Conservation (phyloP, 257 asterid species). For the Lycium barbarum region DNA sequence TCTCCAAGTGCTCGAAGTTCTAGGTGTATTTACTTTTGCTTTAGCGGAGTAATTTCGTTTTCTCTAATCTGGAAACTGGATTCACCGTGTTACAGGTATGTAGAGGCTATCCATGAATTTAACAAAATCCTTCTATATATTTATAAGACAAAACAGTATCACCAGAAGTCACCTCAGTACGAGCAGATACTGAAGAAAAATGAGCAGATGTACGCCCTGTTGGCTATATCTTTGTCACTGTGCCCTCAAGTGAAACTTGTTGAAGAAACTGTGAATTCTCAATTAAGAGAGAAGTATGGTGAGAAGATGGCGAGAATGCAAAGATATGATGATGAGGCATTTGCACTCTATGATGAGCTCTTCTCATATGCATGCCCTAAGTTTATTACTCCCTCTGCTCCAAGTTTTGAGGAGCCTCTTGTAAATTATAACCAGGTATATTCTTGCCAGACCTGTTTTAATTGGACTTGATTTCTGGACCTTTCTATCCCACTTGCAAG, state of each 20-base stretch:
- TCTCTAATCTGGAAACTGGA: conserved; percentile 24
- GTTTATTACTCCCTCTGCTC: conserved; percentile 96
- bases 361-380: conserved; percentile 99
- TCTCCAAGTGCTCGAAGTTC: neutral
- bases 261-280: conserved; percentile 87
- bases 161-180: conserved; percentile 93
- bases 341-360: conserved; percentile 88
- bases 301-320: conserved; percentile 95
- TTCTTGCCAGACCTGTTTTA: neutral
- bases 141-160: conserved; percentile 87
- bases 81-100: conserved; percentile 54
- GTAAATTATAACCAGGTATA: conserved; percentile 96
- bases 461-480: neutral
- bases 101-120: conserved; percentile 83
- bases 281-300: conserved; percentile 87
- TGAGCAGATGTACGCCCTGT: conserved; percentile 98
- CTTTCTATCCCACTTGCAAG: neutral
- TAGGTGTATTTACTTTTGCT: conserved; percentile 19
- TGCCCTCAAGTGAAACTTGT: conserved; percentile 92
- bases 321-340: conserved; percentile 84
- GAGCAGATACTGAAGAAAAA: conserved; percentile 97
- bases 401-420: conserved; percentile 96
- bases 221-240: conserved; percentile 85
- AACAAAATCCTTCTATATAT: conserved; percentile 87
- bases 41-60: neutral